Evolutionary conservation across 2,329 filamentous ascomycete species (phyloP).

Genomic region (Herpomyces periplanetae): DNA sequence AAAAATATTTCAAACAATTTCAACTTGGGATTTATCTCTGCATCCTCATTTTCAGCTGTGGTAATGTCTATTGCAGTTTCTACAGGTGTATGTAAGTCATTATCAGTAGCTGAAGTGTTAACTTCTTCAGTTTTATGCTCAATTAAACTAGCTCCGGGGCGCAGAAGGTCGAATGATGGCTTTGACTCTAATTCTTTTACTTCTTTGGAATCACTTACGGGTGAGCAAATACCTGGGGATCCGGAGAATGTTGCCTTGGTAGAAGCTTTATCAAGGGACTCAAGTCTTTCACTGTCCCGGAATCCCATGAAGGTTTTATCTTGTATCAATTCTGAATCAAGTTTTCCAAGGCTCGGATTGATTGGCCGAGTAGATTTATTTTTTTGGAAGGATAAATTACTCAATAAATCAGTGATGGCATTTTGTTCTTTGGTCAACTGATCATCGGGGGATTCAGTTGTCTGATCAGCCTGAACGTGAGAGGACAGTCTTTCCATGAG

Average conservation of each 20-base stretch:
- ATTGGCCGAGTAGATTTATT: slow-evolving; percentile 8
- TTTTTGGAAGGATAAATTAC: slow-evolving; percentile 31
- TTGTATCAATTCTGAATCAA: slow-evolving; percentile 3
- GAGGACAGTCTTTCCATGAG: slow-evolving; percentile 83
- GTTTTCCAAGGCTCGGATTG: neutral
- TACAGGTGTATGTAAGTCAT: too few species aligned
- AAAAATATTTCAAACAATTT: slow-evolving; percentile 94
- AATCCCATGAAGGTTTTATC: too few species aligned
- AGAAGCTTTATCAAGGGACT: too few species aligned
- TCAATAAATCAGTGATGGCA: slow-evolving; percentile 32
- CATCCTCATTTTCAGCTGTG: slow-evolving; percentile 8
- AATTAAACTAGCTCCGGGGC: too few species aligned
- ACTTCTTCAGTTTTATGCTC: too few species aligned
- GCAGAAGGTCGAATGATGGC: too few species aligned
- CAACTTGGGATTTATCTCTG: slow-evolving; percentile 28
- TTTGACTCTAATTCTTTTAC: too few species aligned
- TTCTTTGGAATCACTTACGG: too few species aligned
- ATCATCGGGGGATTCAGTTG: slow-evolving; percentile 25
- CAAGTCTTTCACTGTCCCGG: too few species aligned
- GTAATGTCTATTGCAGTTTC: slow-evolving; percentile 4
- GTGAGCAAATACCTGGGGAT: too few species aligned
- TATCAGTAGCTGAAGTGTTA: too few species aligned
- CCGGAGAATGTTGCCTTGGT: too few species aligned
- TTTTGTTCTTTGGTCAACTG: slow-evolving; percentile 45
- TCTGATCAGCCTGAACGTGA: slow-evolving; percentile 61